Percentiles rank a stretch among this genome's conserved stretches.
phyloP scores from a whole-genome alignment of 2,329 filamentous ascomycete species.

The Neofusicoccum cordaticola region DNA sequence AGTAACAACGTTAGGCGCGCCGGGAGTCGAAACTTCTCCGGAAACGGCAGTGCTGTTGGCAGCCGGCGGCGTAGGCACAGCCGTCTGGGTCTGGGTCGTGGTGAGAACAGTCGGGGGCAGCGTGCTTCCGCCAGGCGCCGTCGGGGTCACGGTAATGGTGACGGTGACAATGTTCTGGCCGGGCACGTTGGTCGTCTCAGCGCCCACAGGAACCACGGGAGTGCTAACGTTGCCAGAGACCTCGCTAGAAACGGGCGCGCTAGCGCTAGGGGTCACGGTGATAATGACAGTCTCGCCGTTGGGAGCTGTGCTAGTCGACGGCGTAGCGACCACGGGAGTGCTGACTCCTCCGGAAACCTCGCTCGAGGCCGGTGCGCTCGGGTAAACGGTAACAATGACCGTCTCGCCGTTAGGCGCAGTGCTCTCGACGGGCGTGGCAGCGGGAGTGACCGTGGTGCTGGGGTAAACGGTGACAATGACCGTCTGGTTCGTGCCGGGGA shows the following conservation, averaged over 20 bases:
- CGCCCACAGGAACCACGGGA: not conserved
- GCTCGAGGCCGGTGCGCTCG: not conserved
- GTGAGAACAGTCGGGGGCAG: conserved; percentile 1
- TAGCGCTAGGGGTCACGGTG: not conserved
- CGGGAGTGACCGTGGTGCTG: not conserved
- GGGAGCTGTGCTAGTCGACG: not conserved
- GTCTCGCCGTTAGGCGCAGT: not conserved
- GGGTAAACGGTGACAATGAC: not conserved
- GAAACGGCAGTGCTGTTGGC: not conserved
- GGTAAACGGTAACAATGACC: not conserved
- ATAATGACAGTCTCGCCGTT: not conserved
- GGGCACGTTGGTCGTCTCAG: not conserved
- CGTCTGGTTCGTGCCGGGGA: not conserved
- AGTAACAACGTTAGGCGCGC: not conserved
- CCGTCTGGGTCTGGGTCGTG: not conserved
- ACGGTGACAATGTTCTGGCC: conserved; percentile 3
- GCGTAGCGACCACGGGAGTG: not conserved
- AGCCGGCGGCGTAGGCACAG: not conserved
- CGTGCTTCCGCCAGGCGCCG: conserved; percentile 6
- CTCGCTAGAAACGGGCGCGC: not conserved
- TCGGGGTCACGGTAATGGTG: not conserved
- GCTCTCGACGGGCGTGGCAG: not conserved
- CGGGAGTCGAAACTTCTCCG: not conserved
- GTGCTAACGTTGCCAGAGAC: not conserved
- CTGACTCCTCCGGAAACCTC: conserved; percentile 8